Base-by-base conservation (phyloP, 352 stramenopile species). In the Phytophthora multivora region DNA sequence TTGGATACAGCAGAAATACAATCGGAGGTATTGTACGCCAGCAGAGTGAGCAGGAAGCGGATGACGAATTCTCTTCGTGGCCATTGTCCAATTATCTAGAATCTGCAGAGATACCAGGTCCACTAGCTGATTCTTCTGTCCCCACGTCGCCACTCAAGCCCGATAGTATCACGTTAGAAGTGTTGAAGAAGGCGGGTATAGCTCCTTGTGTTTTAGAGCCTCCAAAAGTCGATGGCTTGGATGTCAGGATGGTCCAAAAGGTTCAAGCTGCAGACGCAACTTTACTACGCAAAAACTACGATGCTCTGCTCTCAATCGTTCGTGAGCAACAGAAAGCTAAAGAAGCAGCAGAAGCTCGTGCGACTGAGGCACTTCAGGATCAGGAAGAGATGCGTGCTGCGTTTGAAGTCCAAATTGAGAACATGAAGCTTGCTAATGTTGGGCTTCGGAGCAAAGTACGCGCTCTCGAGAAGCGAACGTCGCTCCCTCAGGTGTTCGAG, bases 281-380 rank as follows among this genome's bases (percentile, higher is more conserved):
- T 10, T 58, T 94, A 33, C 56, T 94, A 0, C 81, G 86, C 3
- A 88, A 84, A 21, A 92, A 94, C 64, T 94, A 94, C 39, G 81
- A 94, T 33, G 75, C 81, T 11, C 45, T 94, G 15, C 80, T 94
- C n/a, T 76, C 65, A 15, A 79, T 94, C 42, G 78, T 94, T 5
- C 80, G 82, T 8, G 83, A 92, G 51, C 81, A 92, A 59, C 81
- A 90, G 53, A 66, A 79, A 55, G 68, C 79, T 3, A 81, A 83
- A 31, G 79, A 91, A 28, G 65, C 46, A 1, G 81, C 83, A 4
- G 79, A 92, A 49, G 39, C 59, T 11, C 69, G 54, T 30, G 77
- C 77, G 2, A 23, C 47, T 2, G 83, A 92, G 18, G 64, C 73
- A 0, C 16, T 72, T 6, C 77, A 85, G 40, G 80, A 89, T 35